These are phyloP conservation scores for Solanum appendiculatum DNA, from an alignment of 257 asterid species.

Conservation along the genomic window DNA sequence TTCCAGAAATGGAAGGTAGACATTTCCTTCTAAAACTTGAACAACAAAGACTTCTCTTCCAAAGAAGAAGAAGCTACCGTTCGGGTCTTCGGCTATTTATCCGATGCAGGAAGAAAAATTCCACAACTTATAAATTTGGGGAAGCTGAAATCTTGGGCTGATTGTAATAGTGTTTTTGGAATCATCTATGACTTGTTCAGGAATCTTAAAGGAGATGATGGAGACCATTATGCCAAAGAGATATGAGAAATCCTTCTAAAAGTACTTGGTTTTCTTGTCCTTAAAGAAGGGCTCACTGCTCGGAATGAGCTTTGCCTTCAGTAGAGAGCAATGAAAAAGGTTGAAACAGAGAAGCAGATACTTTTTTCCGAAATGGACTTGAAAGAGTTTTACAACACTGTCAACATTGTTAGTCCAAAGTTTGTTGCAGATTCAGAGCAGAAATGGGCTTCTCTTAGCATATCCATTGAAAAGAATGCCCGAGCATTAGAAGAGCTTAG, in stretches of 20 bases:
- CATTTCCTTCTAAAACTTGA: constrained; percentile 51
- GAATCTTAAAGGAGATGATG: constrained; percentile 23
- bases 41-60: constrained; percentile 18
- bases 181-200: constrained; percentile 42
- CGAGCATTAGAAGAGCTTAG: constrained; percentile 28
- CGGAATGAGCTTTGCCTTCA: constrained; percentile 35
- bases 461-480: constrained; percentile 10
- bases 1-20: constrained; percentile 39
- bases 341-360: constrained; percentile 22
- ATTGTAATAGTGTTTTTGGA: constrained; percentile 38
- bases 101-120: background rate
- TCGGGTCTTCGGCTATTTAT: no score
- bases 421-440: background rate
- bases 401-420: no score
- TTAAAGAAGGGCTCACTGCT: constrained; percentile 81
- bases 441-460: background rate
- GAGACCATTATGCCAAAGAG: background rate
- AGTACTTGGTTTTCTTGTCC: constrained; percentile 39
- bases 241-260: constrained; percentile 41
- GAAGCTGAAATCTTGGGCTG: constrained; percentile 47
- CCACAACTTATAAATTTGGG: constrained; percentile 7
- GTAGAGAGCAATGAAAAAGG: constrained; percentile 45
- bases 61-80: constrained; percentile 14
- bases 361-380: no score
- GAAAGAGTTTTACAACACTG: no score